Evolutionary conservation across 1,139 yeast species (phyloP).

Genomic region (Magnusiomyces ingens): DNA sequence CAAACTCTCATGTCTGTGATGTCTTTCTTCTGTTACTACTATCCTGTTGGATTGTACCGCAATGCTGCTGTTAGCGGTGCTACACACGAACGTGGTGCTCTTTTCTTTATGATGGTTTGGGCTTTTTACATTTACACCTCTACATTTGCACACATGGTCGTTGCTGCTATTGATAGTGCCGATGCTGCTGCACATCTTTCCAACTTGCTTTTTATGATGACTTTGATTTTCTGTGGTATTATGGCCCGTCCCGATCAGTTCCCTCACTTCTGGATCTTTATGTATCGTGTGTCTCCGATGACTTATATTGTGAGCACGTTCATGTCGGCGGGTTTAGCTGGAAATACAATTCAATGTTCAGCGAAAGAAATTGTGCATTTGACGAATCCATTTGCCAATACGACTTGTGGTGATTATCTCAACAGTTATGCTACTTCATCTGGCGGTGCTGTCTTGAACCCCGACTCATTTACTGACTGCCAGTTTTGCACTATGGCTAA

Average conservation of each 20-base stretch:
- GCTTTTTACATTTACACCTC: conserved; percentile 54
- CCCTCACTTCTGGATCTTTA: conserved; percentile 62
- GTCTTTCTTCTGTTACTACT: conserved; percentile 63
- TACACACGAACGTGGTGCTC: conserved; percentile 57
- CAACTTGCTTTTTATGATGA: conserved; percentile 55
- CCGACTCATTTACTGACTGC: conserved; percentile 48
- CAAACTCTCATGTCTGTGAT: conserved; percentile 54
- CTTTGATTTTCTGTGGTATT: conserved; percentile 78
- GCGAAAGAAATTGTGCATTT: conserved; percentile 45
- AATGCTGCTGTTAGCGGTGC: conserved; percentile 49
- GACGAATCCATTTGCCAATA: conserved; percentile 43
- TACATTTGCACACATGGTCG: conserved; percentile 57
- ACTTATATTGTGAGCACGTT: conserved; percentile 60
- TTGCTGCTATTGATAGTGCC: conserved; percentile 57
- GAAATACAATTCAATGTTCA: conserved; percentile 50
- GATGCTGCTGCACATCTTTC: conserved; percentile 70
- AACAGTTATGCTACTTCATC: conserved; percentile 33
- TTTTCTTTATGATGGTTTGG: conserved; percentile 53
- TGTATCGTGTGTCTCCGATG: conserved; percentile 65
- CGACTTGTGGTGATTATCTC: conserved; percentile 52
- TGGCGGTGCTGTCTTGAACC: conserved; percentile 51
- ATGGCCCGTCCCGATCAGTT: conserved; percentile 51
- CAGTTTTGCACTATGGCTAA: conserved; percentile 48
- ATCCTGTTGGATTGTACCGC: conserved; percentile 56
- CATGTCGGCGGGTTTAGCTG: conserved; percentile 46